phyloP scores from a whole-genome alignment of 345 rosid species.

The Durio zibethinus region DNA sequence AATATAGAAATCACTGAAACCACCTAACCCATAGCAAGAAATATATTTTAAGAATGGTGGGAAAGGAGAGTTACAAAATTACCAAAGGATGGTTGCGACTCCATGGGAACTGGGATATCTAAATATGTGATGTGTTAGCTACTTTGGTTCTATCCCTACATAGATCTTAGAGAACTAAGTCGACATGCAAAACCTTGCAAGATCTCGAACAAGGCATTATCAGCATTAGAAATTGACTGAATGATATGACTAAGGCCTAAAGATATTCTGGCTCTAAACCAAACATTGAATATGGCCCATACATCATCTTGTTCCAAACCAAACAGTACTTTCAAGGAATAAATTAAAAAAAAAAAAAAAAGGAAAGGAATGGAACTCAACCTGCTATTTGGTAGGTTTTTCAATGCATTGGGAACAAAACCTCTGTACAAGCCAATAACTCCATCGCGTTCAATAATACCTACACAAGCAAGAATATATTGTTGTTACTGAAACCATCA shows the following conservation, averaged over 20 bases:
- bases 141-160: neutral
- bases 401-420: constrained; percentile 86
- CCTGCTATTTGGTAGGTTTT: constrained; percentile 96
- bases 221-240: neutral
- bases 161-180: neutral
- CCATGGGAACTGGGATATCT: neutral
- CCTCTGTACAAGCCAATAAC: constrained; percentile 81
- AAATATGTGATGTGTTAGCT: neutral
- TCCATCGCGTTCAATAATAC: constrained; percentile 73
- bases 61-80: neutral
- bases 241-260: neutral
- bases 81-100: neutral
- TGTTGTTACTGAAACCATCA: neutral
- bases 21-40: neutral
- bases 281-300: neutral
- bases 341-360: neutral
- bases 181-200: neutral
- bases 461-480: constrained; percentile 34
- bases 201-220: neutral
- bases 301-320: neutral
- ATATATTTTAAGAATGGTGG: neutral
- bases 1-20: constrained; percentile 6
- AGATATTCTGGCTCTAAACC: neutral
- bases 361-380: constrained; percentile 20
- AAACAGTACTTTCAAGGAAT: neutral